Base-by-base conservation (phyloP, 768 basidiomycete genomes). In the Boletellus ananas region DNA sequence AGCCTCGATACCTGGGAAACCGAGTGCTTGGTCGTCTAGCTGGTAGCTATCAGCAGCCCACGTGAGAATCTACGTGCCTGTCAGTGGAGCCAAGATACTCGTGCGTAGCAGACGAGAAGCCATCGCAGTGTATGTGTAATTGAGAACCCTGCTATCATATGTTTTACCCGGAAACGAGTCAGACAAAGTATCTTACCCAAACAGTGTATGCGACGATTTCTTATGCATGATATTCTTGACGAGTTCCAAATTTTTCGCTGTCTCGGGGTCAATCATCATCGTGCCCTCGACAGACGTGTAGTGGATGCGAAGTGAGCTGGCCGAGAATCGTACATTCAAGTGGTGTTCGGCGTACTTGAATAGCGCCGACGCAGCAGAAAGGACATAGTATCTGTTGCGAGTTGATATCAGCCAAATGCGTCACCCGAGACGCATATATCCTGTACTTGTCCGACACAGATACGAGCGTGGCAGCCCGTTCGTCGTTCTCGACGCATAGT, bases 241-340 rank as follows among this genome's bases (percentile, higher is more conserved):
- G 2, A 99, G 75, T 62, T 99, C 96, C 6, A 99, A 77, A 64
- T 95, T 94, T 36, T 80, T 79, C 3, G 84, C 90, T 0, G 89
- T 93, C 53, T 94, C 94, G 0, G 84, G 78, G 62, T 98, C 96
- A 55, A 99, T 87, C 78, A 96, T 79, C 87, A 97, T 90, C 0
- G 91, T 94, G 0, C 94, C 94, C 63, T 94, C 90, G 0, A 89
- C 83, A 2, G 88, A 81, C 1, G 80, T 73, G 60, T 87, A 94
- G 18, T 81, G 76, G 47, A 93, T 90, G 31, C 83, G 78, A 20
- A 93, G 72, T 9, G 90, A 90, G 4, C 71, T 74, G 0, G 77
- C 66, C 1, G 88, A 77, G 63, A 89, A 97, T 13, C 82, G 79
- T 0, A 78, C 80, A 55, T 89, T 87, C 45, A 87, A 68, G 43